Percentiles rank a stretch among this genome's conserved stretches.
These are phyloP conservation scores for Metschnikowia sp. DNA, from an alignment of 805 yeast species.

Conservation along the genomic window DNA sequence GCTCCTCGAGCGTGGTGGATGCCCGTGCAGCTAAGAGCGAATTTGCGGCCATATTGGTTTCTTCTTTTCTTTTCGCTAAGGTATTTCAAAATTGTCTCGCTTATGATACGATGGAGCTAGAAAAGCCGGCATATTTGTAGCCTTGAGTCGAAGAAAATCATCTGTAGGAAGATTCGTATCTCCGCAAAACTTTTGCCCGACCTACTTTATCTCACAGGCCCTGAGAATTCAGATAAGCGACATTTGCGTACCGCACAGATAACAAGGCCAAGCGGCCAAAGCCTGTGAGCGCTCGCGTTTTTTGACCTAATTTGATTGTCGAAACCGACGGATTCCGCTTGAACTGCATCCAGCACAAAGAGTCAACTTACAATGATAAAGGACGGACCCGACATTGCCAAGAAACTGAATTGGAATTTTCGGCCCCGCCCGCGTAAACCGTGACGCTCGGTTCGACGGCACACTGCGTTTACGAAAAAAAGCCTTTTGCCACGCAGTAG, in stretches of 20 bases:
- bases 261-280: not conserved
- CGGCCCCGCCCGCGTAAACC: not conserved
- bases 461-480: too few species aligned
- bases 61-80: too few species aligned
- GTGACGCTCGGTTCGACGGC: not conserved
- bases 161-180: too few species aligned
- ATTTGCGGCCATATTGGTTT: not conserved
- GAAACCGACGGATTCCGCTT: too few species aligned
- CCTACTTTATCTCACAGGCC: not conserved
- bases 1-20: constrained; percentile 24
- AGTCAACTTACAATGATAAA: too few species aligned
- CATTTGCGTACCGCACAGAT: not conserved
- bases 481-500: too few species aligned
- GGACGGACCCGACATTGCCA: too few species aligned
- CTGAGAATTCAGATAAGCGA: not conserved
- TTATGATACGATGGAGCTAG: too few species aligned
- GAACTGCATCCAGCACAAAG: too few species aligned
- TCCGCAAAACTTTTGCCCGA: not conserved
- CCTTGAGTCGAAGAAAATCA: too few species aligned
- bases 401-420: not conserved
- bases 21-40: constrained; percentile 4
- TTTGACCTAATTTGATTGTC: not conserved
- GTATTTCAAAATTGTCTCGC: not conserved
- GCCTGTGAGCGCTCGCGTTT: constrained; percentile 1
- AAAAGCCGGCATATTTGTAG: too few species aligned